These are phyloP conservation scores for Candida smagusa DNA, from an alignment of 1,139 yeast genomes.

Conservation along the genomic window DNA sequence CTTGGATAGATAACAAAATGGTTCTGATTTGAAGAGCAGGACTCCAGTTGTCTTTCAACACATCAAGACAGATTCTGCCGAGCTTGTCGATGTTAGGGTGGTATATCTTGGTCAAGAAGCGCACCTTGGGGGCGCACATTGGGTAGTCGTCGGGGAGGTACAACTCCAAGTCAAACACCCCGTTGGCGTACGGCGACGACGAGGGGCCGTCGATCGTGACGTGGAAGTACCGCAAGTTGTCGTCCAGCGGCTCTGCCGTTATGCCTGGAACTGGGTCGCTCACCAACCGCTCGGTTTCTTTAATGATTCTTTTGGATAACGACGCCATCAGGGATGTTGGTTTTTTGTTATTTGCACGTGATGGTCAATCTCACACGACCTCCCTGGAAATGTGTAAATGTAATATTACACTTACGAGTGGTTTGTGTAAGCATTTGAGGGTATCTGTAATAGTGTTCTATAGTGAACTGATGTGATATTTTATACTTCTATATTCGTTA, in stretches of 20 bases:
- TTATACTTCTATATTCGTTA: too few relatives aligned
- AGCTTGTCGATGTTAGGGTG: slow-evolving; percentile 95
- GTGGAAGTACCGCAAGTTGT: slow-evolving; percentile 86
- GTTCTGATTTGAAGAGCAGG: slow-evolving; percentile 97
- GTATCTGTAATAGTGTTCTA: too few relatives aligned
- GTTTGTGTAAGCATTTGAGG: too few relatives aligned
- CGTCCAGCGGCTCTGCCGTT: slow-evolving; percentile 88
- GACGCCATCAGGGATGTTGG: slow-evolving; percentile 44
- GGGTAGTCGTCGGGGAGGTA: slow-evolving; percentile 90
- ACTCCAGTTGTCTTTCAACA: slow-evolving; percentile 90
- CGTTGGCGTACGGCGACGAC: slow-evolving; percentile 79
- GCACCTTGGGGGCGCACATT: slow-evolving; percentile 89
- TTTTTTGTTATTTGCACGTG: slow-evolving; percentile 3
- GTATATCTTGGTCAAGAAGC: slow-evolving; percentile 88
- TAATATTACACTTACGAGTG: too few relatives aligned
- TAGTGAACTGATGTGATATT: too few relatives aligned
- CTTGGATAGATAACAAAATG: slow-evolving; percentile 88
- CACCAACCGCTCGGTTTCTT: slow-evolving; percentile 88
- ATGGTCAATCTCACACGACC: too few relatives aligned
- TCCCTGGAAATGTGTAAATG: too few relatives aligned
- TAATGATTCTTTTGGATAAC: slow-evolving; percentile 84
- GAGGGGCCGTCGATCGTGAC: slow-evolving; percentile 85
- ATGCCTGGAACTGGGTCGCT: slow-evolving; percentile 98
- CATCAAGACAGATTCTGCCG: slow-evolving; percentile 94
- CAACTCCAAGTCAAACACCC: slow-evolving; percentile 71